Percentiles rank a stretch among this genome's conserved stretches.
phyloP scores from a whole-genome alignment of 768 basidiomycete genomes.

The Chalciporus pseudorubinellus region DNA sequence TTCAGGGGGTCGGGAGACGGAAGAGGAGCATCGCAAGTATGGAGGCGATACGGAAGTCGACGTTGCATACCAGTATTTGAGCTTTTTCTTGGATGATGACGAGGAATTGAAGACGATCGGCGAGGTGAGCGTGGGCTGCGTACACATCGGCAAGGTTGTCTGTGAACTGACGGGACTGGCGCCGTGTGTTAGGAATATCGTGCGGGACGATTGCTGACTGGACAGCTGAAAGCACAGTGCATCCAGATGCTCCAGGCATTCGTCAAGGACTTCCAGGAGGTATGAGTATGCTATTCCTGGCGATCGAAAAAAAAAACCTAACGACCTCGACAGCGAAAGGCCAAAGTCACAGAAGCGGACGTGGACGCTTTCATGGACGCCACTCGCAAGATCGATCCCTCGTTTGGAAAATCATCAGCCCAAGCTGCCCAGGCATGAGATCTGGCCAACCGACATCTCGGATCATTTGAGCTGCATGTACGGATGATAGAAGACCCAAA shows the following conservation, averaged over 20 bases:
- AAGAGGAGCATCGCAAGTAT: slow-evolving; percentile 84
- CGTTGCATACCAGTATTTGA: slow-evolving; percentile 91
- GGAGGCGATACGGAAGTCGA: slow-evolving; percentile 96
- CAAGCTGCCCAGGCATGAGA: not conserved
- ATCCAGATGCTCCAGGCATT: slow-evolving; percentile 81
- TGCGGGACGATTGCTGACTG: slow-evolving; percentile 81
- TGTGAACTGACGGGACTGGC: not conserved
- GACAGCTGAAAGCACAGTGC: slow-evolving; percentile 86
- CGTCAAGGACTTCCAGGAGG: slow-evolving; percentile 84
- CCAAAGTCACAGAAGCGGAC: slow-evolving; percentile 75
- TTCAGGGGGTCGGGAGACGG: slow-evolving; percentile 92
- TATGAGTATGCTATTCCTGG: slow-evolving; percentile 30
- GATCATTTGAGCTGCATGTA: not conserved
- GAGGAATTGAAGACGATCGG: slow-evolving; percentile 77
- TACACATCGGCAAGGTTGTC: not conserved
- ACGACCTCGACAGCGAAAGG: slow-evolving; percentile 56
- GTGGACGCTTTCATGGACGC: slow-evolving; percentile 79
- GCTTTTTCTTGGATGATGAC: slow-evolving; percentile 95
- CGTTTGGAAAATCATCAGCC: slow-evolving; percentile 38
- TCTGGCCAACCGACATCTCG: not conserved
- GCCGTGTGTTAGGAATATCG: slow-evolving; percentile 74
- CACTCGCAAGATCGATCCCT: slow-evolving; percentile 69
- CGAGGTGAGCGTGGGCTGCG: slow-evolving; percentile 44
- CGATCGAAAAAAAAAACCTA: not conserved
- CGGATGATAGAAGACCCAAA: not conserved